Conservation (phyloP, 1,284 basidiomycete species). For the Microbotryum lychnidis-dioicae region DNA sequence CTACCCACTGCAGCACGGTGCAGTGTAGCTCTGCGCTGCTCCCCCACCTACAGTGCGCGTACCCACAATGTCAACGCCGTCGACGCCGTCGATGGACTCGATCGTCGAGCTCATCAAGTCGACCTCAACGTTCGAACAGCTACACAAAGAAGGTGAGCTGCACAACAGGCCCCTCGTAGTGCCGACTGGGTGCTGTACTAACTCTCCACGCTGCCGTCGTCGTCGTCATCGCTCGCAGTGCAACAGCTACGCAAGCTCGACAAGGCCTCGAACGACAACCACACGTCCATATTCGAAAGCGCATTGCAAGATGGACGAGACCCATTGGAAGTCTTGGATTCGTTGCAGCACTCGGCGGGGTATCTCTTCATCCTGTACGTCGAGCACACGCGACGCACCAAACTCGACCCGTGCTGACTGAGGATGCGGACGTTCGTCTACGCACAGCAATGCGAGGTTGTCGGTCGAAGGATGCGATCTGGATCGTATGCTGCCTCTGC, state of each 20-base stretch:
- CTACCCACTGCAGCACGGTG: too few species aligned
- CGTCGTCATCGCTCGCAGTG: constrained; percentile 8
- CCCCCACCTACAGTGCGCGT: neutral
- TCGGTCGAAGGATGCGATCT: constrained; percentile 52
- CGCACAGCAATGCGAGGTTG: constrained; percentile 11
- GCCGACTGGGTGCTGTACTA: too few species aligned
- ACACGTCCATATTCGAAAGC: constrained; percentile 3
- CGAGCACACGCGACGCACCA: neutral
- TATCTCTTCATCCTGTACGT: constrained; percentile 62
- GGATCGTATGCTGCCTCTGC: constrained; percentile 43
- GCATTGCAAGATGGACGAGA: constrained; percentile 39
- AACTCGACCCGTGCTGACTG: neutral
- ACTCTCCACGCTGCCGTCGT: too few species aligned
- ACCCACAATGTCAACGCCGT: neutral
- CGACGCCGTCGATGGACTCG: neutral
- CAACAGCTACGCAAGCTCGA: constrained; percentile 21
- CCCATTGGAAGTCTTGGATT: constrained; percentile 53
- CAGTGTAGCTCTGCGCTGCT: neutral
- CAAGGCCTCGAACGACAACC: constrained; percentile 5
- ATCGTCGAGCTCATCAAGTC: constrained; percentile 1
- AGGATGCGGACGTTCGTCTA: neutral
- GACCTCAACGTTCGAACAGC: neutral
- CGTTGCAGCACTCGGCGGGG: constrained; percentile 53
- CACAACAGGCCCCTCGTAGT: too few species aligned
- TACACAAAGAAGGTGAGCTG: constrained; percentile 1